Conservation (phyloP, 352 stramenopile genomes). For the Globisporangium nagaii region DNA sequence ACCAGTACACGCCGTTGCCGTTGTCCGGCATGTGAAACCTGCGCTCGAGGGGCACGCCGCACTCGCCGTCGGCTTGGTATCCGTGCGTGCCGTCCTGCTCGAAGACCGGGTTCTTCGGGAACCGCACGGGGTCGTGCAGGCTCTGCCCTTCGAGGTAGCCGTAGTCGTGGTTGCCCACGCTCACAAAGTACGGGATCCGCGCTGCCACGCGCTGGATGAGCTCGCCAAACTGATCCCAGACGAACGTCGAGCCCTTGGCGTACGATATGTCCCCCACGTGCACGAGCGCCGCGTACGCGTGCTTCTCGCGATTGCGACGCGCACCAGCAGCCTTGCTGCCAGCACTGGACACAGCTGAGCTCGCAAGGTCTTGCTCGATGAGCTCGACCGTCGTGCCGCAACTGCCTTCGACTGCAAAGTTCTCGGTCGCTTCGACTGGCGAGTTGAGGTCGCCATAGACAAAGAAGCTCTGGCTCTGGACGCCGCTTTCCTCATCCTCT, state of each 20-base stretch:
- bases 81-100: slow-evolving; percentile 25
- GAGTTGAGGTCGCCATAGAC: slow-evolving; percentile 53
- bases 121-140: slow-evolving; percentile 17
- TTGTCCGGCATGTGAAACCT: slow-evolving; percentile 75
- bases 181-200: slow-evolving; percentile 73
- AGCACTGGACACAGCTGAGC: neutral
- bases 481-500: neutral
- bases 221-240: slow-evolving; percentile 83
- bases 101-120: slow-evolving; percentile 26
- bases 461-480: slow-evolving; percentile 35
- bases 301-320: neutral
- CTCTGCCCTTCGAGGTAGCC: slow-evolving; percentile 29
- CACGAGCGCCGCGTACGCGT: slow-evolving; percentile 60
- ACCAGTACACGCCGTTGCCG: slow-evolving; percentile 49
- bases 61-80: slow-evolving; percentile 72
- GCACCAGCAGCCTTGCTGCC: neutral
- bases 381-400: slow-evolving; percentile 14
- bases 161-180: slow-evolving; percentile 46
- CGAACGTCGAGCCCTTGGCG: slow-evolving; percentile 51
- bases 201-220: slow-evolving; percentile 76
- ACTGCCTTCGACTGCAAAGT: slow-evolving; percentile 12
- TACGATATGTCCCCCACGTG: slow-evolving; percentile 84
- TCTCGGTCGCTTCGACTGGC: slow-evolving; percentile 8
- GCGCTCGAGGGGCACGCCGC: slow-evolving; percentile 64
- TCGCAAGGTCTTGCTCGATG: slow-evolving; percentile 4